Evolutionary conservation across 225 moss, liverwort and hornwort genomes (phyloP), one percentile per base, ranked within the genome.

Genomic region (Bryum argenteum): DNA sequence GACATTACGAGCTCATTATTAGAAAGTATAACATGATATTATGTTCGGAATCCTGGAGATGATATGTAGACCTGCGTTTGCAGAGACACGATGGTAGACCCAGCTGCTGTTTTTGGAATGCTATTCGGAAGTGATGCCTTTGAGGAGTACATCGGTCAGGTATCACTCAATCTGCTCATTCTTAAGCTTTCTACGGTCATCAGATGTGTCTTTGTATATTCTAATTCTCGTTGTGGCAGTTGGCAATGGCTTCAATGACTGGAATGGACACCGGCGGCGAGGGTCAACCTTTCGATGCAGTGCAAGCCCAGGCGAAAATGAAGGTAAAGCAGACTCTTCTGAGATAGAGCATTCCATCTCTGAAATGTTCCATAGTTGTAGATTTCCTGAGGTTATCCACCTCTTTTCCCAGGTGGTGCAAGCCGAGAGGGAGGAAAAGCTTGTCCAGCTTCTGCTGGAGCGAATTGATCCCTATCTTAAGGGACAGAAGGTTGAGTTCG

Each of bases 21-120:
- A 28, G 28, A 28, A 5, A 28, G 5, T 28, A 28, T 33, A 33
- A 33, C 33, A 17, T 48, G 48, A 48, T 5, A 17, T 48, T 48
- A n/a, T 17, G 47, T 47, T 47, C 16, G 8, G 48, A 17, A 16
- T 47, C 13, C 45, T 47, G 45, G 47, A 47, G 4, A 13, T 17
- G 17, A 42, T 12, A 22, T 39, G 50, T 40, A 51, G 39, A 51
- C 74, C 17, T 68, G 26, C 41, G 24, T 68, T 64, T 69, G 54
- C 68, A 92, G 92, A 71, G 92, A 95, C 12, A 55, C 87, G 58
- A 95, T 95, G 95, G 92, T 95, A 74, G 95, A 95, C 63, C 86
- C 91, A 33, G 88, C 91, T 59, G 89, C 89, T 63, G 92, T 93
- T 6, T 95, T 93, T 75, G 95, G 95, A 42, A 95, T 93, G 95